phyloP scores from a whole-genome alignment of 306 rosid genomes.

The Psophocarpus tetragonolobus region DNA sequence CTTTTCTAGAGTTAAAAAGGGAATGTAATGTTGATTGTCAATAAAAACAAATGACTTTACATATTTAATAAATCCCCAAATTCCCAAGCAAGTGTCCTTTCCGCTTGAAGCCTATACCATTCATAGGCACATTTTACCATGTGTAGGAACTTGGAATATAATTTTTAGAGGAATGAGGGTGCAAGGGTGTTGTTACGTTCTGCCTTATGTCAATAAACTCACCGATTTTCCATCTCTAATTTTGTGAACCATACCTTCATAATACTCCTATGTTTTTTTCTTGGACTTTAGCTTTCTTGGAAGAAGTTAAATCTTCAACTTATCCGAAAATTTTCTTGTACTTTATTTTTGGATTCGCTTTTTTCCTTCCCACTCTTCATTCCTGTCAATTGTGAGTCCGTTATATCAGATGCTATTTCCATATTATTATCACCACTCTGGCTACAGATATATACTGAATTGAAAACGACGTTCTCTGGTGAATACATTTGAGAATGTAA shows the following conservation, averaged over 20 bases:
- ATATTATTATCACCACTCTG: conserved; percentile 6
- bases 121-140: background rate
- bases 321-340: background rate
- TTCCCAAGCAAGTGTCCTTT: background rate
- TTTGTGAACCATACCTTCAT: background rate
- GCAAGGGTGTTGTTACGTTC: no score
- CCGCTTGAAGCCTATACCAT: background rate
- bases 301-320: conserved; percentile 20
- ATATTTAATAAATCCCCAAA: background rate
- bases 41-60: background rate
- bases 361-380: background rate
- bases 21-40: background rate
- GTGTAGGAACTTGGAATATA: background rate
- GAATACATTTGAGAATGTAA: conserved; percentile 14
- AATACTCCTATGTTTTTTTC: background rate
- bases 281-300: background rate
- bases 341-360: background rate
- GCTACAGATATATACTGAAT: conserved; percentile 10
- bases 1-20: background rate
- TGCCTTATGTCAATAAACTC: no score
- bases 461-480: background rate
- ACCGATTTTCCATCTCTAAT: background rate
- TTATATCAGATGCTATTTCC: background rate
- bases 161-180: background rate
- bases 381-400: background rate